phyloP scores from a whole-genome alignment of 2,329 filamentous ascomycete species.

The Gliomastix tumulicola region DNA sequence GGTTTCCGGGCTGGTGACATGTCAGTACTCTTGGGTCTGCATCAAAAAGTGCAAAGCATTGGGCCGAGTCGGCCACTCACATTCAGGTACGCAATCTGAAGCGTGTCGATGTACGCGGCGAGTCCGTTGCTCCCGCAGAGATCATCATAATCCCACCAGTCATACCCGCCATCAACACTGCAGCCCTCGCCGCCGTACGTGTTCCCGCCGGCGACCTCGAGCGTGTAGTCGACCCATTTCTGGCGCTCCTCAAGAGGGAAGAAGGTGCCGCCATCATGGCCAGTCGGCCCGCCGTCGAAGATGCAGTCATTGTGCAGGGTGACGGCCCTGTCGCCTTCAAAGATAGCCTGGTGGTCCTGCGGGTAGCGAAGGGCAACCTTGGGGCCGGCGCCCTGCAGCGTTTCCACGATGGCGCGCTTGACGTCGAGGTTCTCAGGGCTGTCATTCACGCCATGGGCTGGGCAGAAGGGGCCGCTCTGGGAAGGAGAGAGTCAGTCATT shows the following conservation, averaged over 20 bases:
- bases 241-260: constrained; percentile 7
- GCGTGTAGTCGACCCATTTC: constrained; percentile 8
- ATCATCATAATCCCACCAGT: constrained; percentile 7
- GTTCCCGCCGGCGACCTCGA: constrained; percentile 5
- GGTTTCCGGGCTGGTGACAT: constrained; percentile 1
- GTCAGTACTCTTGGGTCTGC: no score
- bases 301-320: constrained; percentile 24
- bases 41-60: no score
- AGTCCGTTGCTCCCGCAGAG: constrained; percentile 8
- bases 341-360: constrained; percentile 7
- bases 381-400: constrained; percentile 2
- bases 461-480: constrained; percentile 7
- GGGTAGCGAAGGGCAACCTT: constrained; percentile 10
- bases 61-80: no score
- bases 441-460: constrained; percentile 1
- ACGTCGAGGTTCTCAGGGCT: constrained; percentile 1
- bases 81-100: constrained; percentile 6
- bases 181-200: constrained; percentile 9
- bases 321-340: constrained; percentile 9
- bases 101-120: constrained; percentile 7
- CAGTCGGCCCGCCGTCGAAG: constrained; percentile 18
- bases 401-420: constrained; percentile 5
- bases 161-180: constrained; percentile 6
- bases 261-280: constrained; percentile 8
- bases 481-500: background rate